Conservation (phyloP, 805 yeast genomes). For the Starmerella geochares region DNA sequence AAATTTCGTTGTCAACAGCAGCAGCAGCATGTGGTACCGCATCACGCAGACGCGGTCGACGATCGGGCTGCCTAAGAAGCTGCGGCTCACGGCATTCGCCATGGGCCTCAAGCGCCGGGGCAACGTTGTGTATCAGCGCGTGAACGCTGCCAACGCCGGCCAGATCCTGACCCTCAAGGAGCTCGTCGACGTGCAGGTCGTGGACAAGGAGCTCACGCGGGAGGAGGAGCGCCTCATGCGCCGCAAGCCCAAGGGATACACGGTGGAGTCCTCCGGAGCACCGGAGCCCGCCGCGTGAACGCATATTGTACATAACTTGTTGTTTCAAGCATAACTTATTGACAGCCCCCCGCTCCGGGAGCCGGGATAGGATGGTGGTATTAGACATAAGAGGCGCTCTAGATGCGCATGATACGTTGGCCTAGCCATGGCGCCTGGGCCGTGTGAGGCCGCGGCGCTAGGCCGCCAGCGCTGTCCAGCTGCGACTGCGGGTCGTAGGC, state of each 20-base stretch:
- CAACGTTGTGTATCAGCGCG: slow-evolving; percentile 59
- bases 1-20: slow-evolving; percentile 9
- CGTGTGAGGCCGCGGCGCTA: slow-evolving; percentile 4
- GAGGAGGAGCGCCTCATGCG: slow-evolving; percentile 35
- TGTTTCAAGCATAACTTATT: neutral
- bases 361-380: neutral
- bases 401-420: slow-evolving; percentile 1
- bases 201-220: slow-evolving; percentile 43
- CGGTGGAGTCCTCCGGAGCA: slow-evolving; percentile 23
- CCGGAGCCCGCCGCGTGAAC: neutral
- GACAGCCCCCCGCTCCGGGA: too few relatives aligned
- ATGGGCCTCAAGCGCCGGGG: slow-evolving; percentile 72
- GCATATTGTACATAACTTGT: neutral
- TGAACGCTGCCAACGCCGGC: slow-evolving; percentile 75
- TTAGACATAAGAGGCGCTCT: too few relatives aligned
- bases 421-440: slow-evolving; percentile 4
- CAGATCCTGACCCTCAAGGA: slow-evolving; percentile 75
- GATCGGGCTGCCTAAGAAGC: slow-evolving; percentile 68
- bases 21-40: slow-evolving; percentile 30
- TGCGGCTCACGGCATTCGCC: slow-evolving; percentile 53
- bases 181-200: slow-evolving; percentile 68
- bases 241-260: slow-evolving; percentile 29
- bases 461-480: slow-evolving; percentile 11
- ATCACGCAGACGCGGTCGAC: slow-evolving; percentile 71
- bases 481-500: slow-evolving; percentile 19